phyloP scores from a whole-genome alignment of 768 basidiomycete species.

The Trametes elegans region DNA sequence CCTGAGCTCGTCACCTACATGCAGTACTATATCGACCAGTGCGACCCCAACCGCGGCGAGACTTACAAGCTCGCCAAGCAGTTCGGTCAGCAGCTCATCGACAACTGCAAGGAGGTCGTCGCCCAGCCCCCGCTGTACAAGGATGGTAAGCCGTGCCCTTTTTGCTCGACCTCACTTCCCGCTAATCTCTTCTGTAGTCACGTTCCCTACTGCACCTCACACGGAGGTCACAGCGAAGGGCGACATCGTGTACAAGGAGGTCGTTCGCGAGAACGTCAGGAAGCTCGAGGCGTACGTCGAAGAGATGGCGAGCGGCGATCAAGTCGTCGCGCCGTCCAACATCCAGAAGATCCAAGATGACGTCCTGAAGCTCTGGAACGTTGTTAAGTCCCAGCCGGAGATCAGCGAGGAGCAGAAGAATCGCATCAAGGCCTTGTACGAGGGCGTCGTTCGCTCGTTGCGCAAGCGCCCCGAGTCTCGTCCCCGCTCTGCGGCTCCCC shows the following conservation, averaged over 20 bases:
- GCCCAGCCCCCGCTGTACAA: slow-evolving; percentile 88
- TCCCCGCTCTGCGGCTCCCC: slow-evolving; percentile 46
- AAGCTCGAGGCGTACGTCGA: slow-evolving; percentile 97
- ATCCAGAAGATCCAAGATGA: slow-evolving; percentile 98
- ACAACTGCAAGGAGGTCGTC: slow-evolving; percentile 87
- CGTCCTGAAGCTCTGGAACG: slow-evolving; percentile 94
- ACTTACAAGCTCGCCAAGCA: slow-evolving; percentile 95
- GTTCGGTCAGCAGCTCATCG: slow-evolving; percentile 92
- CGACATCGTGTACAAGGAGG: slow-evolving; percentile 92
- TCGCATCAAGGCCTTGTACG: slow-evolving; percentile 91
- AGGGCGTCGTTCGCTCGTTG: slow-evolving; percentile 93
- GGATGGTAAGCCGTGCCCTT: slow-evolving; percentile 72
- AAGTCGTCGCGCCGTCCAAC: slow-evolving; percentile 79
- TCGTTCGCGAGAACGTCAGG: slow-evolving; percentile 93
- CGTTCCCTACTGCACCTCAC: slow-evolving; percentile 96
- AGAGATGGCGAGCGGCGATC: slow-evolving; percentile 97
- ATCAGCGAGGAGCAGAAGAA: slow-evolving; percentile 97
- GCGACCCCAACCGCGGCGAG: slow-evolving; percentile 78
- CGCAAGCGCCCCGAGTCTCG: slow-evolving; percentile 70
- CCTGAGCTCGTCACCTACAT: slow-evolving; percentile 89
- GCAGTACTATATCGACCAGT: slow-evolving; percentile 91
- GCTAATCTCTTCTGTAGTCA: slow-evolving; percentile 50
- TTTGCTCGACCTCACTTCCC: not conserved
- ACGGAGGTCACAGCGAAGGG: slow-evolving; percentile 93
- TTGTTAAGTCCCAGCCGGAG: slow-evolving; percentile 95